Evolutionary conservation across 2,329 filamentous ascomycete species (phyloP), one percentile per base, ranked within the genome.

Genomic region (Trichophyton simii): DNA sequence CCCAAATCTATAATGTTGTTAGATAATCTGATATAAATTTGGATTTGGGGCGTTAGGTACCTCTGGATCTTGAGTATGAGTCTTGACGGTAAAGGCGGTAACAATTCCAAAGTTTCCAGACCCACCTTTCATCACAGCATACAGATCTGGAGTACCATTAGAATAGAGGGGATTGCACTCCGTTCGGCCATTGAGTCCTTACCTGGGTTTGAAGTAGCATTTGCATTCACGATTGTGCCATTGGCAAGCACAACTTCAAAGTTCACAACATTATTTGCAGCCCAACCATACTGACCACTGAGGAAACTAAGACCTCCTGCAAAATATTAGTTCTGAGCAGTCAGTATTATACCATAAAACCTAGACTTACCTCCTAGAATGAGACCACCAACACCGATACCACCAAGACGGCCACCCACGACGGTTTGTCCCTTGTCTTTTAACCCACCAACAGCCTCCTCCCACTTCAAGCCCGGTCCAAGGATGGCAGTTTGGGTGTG

Each of bases 301-400:
- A 72, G 72, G 63, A 70, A 74, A 3, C 69, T 73, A 3, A 74
- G 36, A 0, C 72, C 72, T 1, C 38, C 52, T 18, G 34, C 50
- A 55, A 28, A 36, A 46, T 60, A 25, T 41, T 28, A 42, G 34
- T 58, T 22, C 11, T 8, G 22, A 8, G 25, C 7, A 18, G 46
- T 20, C 25, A 4, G 4, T 18, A 13, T 7, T n/a, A 7, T 31
- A 31, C 6, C 6, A 31, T 6, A 11, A 31, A 36, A 9, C 15
- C 61, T 66, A 4, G 66, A 67, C 65, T 64, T 71, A 68, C 76
- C 72, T 60, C 77, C 77, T 5, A 79, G 70, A 42, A 79, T 73
- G 52, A 78, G 73, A 3, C 78, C 77, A 44, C 77, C 77, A 18
- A 79, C 71, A 7, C 78, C 78, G n/a, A 79, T 77, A 44, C 75